Evolutionary conservation across 73 alveolate species (phyloP), one percentile per base, ranked within the genome.

Genomic region (Urostyla sp.): DNA sequence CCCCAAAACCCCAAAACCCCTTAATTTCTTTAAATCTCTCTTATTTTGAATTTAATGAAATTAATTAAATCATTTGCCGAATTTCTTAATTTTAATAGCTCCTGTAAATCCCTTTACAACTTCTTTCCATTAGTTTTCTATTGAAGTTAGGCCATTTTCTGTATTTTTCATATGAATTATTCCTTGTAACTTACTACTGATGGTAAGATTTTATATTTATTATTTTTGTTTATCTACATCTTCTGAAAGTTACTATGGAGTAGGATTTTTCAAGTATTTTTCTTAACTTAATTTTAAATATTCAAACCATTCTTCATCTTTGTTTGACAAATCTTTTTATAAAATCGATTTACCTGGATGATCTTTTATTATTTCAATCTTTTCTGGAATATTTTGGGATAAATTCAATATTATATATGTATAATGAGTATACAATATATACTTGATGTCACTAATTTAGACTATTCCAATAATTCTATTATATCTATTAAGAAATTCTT

Each of bases 91-190:
- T 32, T 79, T 89, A 36, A 89, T 67, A 37, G 92, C 85, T 32
- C 91, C 95, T 56, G 80, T 85, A 61, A 89, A 89, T 24, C 83
- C 50, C 72, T 89, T 85, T 5, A 89, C 89, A 30, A 84, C 86
- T 60, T 89, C 75, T 85, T 89, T 89, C 95, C 95, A 89, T 21
- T 72, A 85, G 66, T 89, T 89, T 63, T 89, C 95, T 27, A 89
- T 82, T 0, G 84, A 90, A 51, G 72, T 83, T 26, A 89, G 76
- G 40, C 59, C 75, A 32, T 74, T 58, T 16, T 60, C 57, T 32
- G 75, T 34, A 48, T 59, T 49, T 31, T 81, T 60, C 92, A 89
- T 89, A 38, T 55, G 28, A 79, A 89, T 72, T 13, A 89, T 84
- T 0, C 92, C 88, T 73, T 89, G 83, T 45, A 89, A 72, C 38